A percentile compares a stretch with the other conserved stretches of the same genome.
phyloP scores from a whole-genome alignment of 805 yeast species.

The Metschnikowia vanudenii region DNA sequence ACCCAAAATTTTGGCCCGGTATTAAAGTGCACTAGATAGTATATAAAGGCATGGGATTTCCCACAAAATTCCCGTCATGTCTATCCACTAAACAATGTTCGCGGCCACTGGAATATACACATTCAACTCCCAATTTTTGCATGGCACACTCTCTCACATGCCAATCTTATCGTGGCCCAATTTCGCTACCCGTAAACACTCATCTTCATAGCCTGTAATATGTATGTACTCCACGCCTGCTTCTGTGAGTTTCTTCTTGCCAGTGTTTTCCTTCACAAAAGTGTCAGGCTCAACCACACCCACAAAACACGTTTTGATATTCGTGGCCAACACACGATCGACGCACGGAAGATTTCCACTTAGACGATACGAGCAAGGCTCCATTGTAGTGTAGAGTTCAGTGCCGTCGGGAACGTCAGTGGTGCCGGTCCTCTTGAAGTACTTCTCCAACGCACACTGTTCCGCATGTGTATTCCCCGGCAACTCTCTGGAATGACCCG shows the following conservation, averaged over 20 bases:
- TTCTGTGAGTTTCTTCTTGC: slow-evolving; percentile 51
- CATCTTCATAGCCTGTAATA: slow-evolving; percentile 79
- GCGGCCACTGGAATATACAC: no score
- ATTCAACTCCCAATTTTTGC: no score
- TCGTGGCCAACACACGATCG: slow-evolving; percentile 63
- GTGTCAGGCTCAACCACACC: slow-evolving; percentile 91
- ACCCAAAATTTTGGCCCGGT: no score
- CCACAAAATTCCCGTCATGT: no score
- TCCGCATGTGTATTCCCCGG: slow-evolving; percentile 98
- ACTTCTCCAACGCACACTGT: slow-evolving; percentile 86
- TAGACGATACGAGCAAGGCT: slow-evolving; percentile 85
- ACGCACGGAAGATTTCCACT: slow-evolving; percentile 91
- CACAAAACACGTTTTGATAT: slow-evolving; percentile 75
- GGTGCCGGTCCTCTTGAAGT: slow-evolving; percentile 39
- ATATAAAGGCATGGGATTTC: no score
- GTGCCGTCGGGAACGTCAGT: slow-evolving; percentile 66
- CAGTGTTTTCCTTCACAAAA: slow-evolving; percentile 76
- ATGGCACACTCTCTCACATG: not conserved
- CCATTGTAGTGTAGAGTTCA: slow-evolving; percentile 92
- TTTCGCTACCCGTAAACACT: slow-evolving; percentile 65
- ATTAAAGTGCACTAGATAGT: no score
- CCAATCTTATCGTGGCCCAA: slow-evolving; percentile 57
- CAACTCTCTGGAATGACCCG: slow-evolving; percentile 87
- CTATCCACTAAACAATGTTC: no score
- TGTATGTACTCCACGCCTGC: slow-evolving; percentile 70